Evolutionary conservation across 257 asterid species (phyloP), one percentile per base, ranked within the genome.

Genomic region (Penstemon newberryi): DNA sequence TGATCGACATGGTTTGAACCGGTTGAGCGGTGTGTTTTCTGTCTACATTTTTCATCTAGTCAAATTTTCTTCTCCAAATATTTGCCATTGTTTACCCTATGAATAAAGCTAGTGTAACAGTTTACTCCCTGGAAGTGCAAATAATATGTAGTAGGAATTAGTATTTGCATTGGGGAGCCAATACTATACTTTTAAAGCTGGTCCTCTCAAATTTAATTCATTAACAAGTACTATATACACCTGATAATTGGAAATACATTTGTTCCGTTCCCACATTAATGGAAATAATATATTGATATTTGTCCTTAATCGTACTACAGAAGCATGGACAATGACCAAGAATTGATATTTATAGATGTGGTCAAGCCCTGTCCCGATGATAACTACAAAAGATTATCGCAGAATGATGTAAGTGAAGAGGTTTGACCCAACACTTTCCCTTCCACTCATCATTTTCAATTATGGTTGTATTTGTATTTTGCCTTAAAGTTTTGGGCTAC

Each of bases 1-100:
- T 43, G 60, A 58, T 82, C 19, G 87, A 86, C 66, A 84, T 90
- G 89, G 97, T 85, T 56, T 87, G 83, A 73, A 59, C 50, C 44
- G 71, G 70, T 37, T 64, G 13, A 57, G 9, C 11, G 39, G 38
- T 55, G 11, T 55, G 60, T 8, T 25, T 25, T 25, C 33, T 25
- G 33, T 25, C 33, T 25, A 25, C 9, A 19, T 3, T 18, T 19
- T 19, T 12, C 33, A 19, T n/a, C 18, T 53, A 5, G 58, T 33
- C 18, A n/a, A 4, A n/a, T 1, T n/a, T 53, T 53, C 3, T 53
- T 46, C 11, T 46, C 11, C 11, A 46, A 7, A 6, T 46, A 8
- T 52, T 39, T 33, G 4, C 44, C 65, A 42, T 56, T 56, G 73
- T 66, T 54, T 54, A 40, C 36, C 18, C 18, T 52, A 0, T 13